Base-by-base conservation (phyloP, 2,329 filamentous ascomycete species). In the Thielaviopsis punctulata region DNA sequence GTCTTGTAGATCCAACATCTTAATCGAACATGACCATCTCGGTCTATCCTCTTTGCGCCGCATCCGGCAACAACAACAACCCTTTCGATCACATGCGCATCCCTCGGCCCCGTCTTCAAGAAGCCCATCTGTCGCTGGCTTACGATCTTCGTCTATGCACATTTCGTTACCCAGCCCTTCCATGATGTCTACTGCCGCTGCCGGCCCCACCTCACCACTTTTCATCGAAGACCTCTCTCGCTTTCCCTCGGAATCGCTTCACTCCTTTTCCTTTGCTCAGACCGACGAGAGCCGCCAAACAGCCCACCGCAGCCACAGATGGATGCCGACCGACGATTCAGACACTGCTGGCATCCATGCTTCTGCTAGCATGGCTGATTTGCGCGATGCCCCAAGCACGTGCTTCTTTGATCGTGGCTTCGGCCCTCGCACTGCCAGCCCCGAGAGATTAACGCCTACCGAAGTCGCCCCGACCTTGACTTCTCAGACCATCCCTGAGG, bases 201-300 rank as follows among this genome's bases (percentile, higher is more conserved):
- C 79, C n/a, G 80, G 74, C 5, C 80, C 82, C 22, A 71, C 73
- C 19, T 88, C 87, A 21, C 86, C 87, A 22, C 77, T 77, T 56
- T 87, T 88, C 62, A 77, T 80, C 61, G 92, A 96, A 69, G 92
- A 98, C 63, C 76, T 98, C 45, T 82, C 82, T 45, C 82, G 89
- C 49, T 98, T 98, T 63, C 90, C 92, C 1, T 87, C 86, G 59
- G 92, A 98, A 64, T 98, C 92, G 5, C 71, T 98, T 46, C 92
- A 98, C 66, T 98, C 92, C 1, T 98, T 98, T 69, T 96, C 90
- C 12, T 98, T 98, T 65, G 87, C 92, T 41, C 86, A 94, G 59
- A 89, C 95, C 66, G 90, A 89, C 2, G 89, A 95, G 62, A 95
- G 79, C 64, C 83, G 92, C 52, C 89, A 96, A 64, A 94, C 87